Evolutionary conservation across 2,329 filamentous ascomycete species (phyloP).

Genomic region (Microcyclospora tardicrescens): DNA sequence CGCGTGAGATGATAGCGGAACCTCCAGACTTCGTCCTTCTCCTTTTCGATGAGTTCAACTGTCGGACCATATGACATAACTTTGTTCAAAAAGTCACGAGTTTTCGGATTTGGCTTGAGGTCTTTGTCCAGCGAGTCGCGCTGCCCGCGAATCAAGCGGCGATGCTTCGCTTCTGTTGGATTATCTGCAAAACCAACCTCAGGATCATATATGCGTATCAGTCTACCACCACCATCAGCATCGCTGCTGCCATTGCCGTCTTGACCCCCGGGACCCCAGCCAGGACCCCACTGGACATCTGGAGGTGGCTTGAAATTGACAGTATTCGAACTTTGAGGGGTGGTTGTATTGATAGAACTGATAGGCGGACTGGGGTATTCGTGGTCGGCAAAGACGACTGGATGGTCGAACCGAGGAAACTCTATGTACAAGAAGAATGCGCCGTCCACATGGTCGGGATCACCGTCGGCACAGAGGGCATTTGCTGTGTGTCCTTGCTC

Average conservation of each 20-base stretch:
- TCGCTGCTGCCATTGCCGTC: conserved; percentile 40
- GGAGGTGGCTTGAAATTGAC: conserved; percentile 67
- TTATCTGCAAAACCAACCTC: conserved; percentile 84
- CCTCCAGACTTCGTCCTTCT: conserved; percentile 95
- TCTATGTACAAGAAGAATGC: conserved; percentile 81
- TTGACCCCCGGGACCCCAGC: conserved; percentile 50
- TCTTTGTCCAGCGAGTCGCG: conserved; percentile 89
- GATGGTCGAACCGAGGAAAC: conserved; percentile 87
- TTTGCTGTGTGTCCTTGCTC: conserved; percentile 1
- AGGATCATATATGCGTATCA: conserved; percentile 84
- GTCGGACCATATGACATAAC: conserved; percentile 91
- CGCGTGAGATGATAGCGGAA: conserved; percentile 89
- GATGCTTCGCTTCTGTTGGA: conserved; percentile 88
- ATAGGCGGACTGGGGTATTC: conserved; percentile 80
- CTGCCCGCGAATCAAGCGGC: conserved; percentile 79
- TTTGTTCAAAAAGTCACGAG: conserved; percentile 79
- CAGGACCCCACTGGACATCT: conserved; percentile 79
- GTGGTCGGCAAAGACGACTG: conserved; percentile 86
- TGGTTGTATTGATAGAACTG: conserved; percentile 47
- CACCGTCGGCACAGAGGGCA: conserved; percentile 24
- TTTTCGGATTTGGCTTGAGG: conserved; percentile 89
- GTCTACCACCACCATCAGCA: conserved; percentile 40
- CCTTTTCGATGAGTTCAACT: conserved; percentile 72
- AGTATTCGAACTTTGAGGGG: conserved; percentile 51
- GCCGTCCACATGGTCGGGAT: conserved; percentile 39